Evolutionary conservation across 495 filamentous ascomycete genomes (phyloP).

Genomic region (Hypoxylon intermedium): DNA sequence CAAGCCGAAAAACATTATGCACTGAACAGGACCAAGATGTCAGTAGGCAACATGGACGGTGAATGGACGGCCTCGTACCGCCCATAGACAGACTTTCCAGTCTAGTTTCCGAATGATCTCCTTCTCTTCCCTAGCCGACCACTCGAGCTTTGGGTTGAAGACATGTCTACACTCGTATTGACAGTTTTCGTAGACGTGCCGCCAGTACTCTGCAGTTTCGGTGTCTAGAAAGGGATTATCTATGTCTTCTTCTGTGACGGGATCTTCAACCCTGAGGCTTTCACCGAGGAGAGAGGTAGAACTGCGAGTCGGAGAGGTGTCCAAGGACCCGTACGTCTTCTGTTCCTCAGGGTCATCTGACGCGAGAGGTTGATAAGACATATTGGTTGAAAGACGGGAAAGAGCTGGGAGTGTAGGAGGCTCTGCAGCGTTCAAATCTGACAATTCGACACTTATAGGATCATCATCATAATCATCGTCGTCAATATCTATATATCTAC

Average conservation of each 20-base stretch:
- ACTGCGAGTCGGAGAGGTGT: slow-evolving; percentile 17
- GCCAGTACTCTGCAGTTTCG: slow-evolving; percentile 39
- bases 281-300: slow-evolving; percentile 25
- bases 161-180: slow-evolving; percentile 58
- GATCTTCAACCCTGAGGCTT: slow-evolving; percentile 22
- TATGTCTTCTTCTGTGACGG: slow-evolving; percentile 9
- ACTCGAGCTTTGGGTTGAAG: slow-evolving; percentile 60
- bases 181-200: slow-evolving; percentile 41
- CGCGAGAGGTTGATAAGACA: slow-evolving; percentile 37
- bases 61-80: slow-evolving; percentile 45
- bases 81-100: slow-evolving; percentile 58
- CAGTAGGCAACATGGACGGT: slow-evolving; percentile 1
- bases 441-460: slow-evolving; percentile 21
- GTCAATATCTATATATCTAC: too few relatives aligned
- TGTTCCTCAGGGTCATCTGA: slow-evolving; percentile 34
- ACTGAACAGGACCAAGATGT: slow-evolving; percentile 31
- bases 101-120: slow-evolving; percentile 60
- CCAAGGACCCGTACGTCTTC: slow-evolving; percentile 33
- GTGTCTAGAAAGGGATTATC: slow-evolving; percentile 48
- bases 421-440: slow-evolving; percentile 19
- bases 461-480: background rate
- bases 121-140: slow-evolving; percentile 63
- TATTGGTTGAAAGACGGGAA: slow-evolving; percentile 29
- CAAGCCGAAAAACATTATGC: slow-evolving; percentile 62
- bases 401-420: background rate